A percentile compares a stretch with the other conserved stretches of the same genome.
phyloP scores from a whole-genome alignment of 768 basidiomycete species.

The Kwoniella europaea region DNA sequence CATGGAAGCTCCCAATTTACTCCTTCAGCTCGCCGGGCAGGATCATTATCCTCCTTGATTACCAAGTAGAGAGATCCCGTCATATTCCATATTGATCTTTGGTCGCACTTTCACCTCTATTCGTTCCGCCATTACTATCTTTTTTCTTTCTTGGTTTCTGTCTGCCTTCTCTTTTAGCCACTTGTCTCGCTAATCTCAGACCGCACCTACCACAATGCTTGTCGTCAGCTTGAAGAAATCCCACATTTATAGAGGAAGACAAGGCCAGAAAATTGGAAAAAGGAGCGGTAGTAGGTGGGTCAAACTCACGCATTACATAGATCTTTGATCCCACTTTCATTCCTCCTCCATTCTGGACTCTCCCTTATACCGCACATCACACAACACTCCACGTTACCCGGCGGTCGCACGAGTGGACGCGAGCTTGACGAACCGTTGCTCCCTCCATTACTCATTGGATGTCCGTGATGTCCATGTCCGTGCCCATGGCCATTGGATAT shows the following conservation, averaged over 20 bases:
- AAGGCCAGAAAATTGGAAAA: neutral
- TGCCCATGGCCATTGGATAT: neutral
- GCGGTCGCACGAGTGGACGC: constrained; percentile 52
- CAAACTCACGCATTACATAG: constrained; percentile 57
- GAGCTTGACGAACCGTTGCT: constrained; percentile 16
- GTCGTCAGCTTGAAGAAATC: neutral
- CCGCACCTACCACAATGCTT: constrained; percentile 42
- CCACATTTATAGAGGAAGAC: neutral
- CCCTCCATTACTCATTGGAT: constrained; percentile 22
- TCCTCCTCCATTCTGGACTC: constrained; percentile 55
- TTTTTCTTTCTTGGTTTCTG: constrained; percentile 56
- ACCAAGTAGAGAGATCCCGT: neutral
- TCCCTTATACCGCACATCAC: constrained; percentile 49
- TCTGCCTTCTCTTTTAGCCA: constrained; percentile 55
- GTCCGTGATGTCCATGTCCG: constrained; percentile 3
- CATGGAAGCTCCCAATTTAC: too few relatives aligned
- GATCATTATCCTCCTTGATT: neutral
- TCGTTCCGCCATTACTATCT: constrained; percentile 16
- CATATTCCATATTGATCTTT: constrained; percentile 18
- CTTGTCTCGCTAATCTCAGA: constrained; percentile 50
- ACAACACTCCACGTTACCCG: constrained; percentile 51
- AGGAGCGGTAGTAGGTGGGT: neutral
- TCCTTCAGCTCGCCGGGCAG: neutral
- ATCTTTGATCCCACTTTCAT: constrained; percentile 55
- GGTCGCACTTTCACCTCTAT: constrained; percentile 5